Evolutionary conservation across 2,329 filamentous ascomycete species (phyloP), one percentile per base, ranked within the genome.

Genomic region (Botrytis fabae): DNA sequence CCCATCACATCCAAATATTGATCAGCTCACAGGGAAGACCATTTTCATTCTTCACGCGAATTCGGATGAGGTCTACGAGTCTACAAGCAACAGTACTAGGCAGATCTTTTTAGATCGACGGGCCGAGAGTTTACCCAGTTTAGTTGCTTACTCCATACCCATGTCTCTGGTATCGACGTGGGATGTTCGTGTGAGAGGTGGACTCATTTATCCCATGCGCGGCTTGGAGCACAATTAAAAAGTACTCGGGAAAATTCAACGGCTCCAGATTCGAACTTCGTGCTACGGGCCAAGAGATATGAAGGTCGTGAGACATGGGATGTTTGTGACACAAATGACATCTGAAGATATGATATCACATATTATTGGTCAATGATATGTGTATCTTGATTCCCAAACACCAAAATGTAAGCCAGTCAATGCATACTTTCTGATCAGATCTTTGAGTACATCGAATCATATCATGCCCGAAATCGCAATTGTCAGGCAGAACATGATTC

Each of bases 51-150:
- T 51, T 42, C 32, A 40, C 28, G 28, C 51, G 18, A n/a, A 20
- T 44, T 28, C 40, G 42, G 61, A 40, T 54, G 63, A 38, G n/a
- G 46, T 51, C 44, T 44, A 42, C 20, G 51, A 57, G 51, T 57
- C 51, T 57, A 57, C n/a, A 57, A 28, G n/a, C n/a, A 57, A 28
- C 14, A 38, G n/a, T n/a, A n/a, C 51, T 25, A 59, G n/a, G 69
- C 51, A 46, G 69, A 71, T 71, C 69, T 42, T 63, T 70, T 48
- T 28, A 54, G 69, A 71, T 71, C 69, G 44, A 44, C 69, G 44
- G 69, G 59, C 14, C 38, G 68, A 48, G 35, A 46, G 35, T 42
- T 62, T 32, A 57, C 20, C 61, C 38, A 44, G 38, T 40, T 28
- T 28, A 44, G 40, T 64, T 46, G 12, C 32, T 60, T 35, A 4